phyloP scores from a whole-genome alignment of 1,284 basidiomycete genomes.

The Austroboletus olivaceoglutinosus region DNA sequence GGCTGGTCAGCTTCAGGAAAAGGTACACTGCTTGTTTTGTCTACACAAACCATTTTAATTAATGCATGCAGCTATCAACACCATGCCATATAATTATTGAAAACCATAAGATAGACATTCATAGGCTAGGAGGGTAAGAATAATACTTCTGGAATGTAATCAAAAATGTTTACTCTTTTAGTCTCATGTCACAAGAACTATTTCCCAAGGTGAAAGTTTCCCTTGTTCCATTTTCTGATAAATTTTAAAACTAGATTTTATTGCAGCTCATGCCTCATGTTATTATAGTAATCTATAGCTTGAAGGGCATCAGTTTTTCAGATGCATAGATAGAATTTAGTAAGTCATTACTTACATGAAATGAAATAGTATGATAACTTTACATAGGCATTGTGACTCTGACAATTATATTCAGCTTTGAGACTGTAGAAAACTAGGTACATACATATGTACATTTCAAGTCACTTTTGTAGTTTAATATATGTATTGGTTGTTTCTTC shows the following conservation, averaged over 20 bases:
- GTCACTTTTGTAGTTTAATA: too few relatives aligned
- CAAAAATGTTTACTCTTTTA: constrained; percentile 1
- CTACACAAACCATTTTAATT: not conserved
- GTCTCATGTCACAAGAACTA: constrained; percentile 28
- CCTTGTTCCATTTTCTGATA: not conserved
- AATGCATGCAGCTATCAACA: constrained; percentile 5
- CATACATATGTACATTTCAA: too few relatives aligned
- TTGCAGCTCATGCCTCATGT: constrained; percentile 26
- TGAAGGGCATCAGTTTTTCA: too few relatives aligned
- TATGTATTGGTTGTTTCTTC: too few relatives aligned
- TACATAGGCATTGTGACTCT: too few relatives aligned
- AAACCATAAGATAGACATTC: constrained; percentile 10
- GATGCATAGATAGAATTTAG: too few relatives aligned
- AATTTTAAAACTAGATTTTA: not conserved
- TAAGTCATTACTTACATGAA: too few relatives aligned
- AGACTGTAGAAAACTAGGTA: too few relatives aligned
- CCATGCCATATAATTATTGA: constrained; percentile 7
- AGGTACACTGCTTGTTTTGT: constrained; percentile 12
- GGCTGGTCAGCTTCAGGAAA: constrained; percentile 2
- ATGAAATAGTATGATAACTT: too few relatives aligned
- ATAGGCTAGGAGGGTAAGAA: constrained; percentile 24
- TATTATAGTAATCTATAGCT: constrained; percentile 18
- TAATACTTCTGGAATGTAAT: not conserved
- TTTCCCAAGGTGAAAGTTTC: constrained; percentile 24
- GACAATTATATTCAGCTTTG: too few relatives aligned